A percentile compares a stretch with the other conserved stretches of the same genome.
phyloP scores from a whole-genome alignment of 2,329 filamentous ascomycete species.

The Chaetomium olivaceum region DNA sequence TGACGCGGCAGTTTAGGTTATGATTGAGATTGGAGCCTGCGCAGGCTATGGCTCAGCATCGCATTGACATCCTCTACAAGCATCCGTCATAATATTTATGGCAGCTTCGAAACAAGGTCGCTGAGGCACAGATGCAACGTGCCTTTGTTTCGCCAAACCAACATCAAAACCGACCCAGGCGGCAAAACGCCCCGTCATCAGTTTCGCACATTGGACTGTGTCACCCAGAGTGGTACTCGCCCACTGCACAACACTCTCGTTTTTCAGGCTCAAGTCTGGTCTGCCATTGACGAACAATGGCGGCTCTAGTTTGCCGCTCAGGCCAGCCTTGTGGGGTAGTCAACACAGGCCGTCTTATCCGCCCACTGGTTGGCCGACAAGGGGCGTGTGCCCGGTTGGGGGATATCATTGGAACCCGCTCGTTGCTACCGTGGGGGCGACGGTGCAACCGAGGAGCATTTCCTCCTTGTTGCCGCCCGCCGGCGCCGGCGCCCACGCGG shows the following conservation, averaged over 20 bases:
- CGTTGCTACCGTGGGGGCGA: conserved; percentile 6
- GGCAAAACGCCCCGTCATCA: neutral
- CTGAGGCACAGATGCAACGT: conserved; percentile 17
- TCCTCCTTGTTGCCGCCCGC: neutral
- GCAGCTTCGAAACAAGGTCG: conserved; percentile 18
- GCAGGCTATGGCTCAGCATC: conserved; percentile 6
- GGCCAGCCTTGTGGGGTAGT: neutral
- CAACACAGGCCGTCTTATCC: neutral
- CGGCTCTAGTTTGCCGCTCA: conserved; percentile 8
- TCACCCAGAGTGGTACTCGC: neutral
- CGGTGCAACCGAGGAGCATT: neutral
- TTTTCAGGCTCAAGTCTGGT: neutral
- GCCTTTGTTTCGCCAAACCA: conserved; percentile 16
- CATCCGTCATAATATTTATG: conserved; percentile 16
- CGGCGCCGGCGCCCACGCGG: neutral
- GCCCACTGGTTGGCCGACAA: conserved; percentile 6
- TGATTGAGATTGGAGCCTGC: neutral
- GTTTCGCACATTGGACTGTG: neutral
- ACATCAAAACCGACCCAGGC: neutral
- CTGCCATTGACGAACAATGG: neutral
- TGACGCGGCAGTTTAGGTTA: neutral
- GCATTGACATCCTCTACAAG: neutral
- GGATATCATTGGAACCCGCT: neutral
- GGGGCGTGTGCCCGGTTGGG: neutral
- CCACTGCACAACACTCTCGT: neutral